Base-by-base conservation (phyloP, 805 yeast genomes). In the Pichia membranifaciens region DNA sequence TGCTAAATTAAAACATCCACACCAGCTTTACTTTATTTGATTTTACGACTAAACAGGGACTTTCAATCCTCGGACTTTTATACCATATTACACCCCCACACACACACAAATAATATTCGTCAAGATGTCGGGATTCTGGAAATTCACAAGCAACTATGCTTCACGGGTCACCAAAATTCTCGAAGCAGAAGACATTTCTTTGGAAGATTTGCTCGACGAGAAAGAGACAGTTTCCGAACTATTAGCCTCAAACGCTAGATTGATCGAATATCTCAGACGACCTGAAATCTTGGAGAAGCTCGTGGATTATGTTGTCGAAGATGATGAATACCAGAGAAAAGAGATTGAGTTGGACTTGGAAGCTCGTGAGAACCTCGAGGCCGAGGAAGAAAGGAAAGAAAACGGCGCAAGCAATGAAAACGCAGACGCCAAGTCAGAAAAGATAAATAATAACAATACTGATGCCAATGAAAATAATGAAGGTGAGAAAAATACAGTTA, bases 201-300 rank as follows among this genome's bases (percentile, higher is more conserved):
- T 81, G 50, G 79, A 76, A 40, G 84, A 82, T 41, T 65, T 87
- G 39, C 68, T 87, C 51, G 89, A 84, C 59, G 91, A 86, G 55
- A 84, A 79, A 40, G 90, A 84, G 49, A 65, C 87, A 25, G 70
- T 85, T 23, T 85, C 85, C 49, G 93, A 87, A 60, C 68, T 87
- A 33, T 67, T 83, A 52, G 78, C 84, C 20, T 81, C 88, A 17
- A 85, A 85, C 62, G 74, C 82, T 39, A 83, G 84, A 59, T 73
- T 93, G 43, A 72, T 90, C 35, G 93, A 88, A 57, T 82, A 82
- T 57, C 70, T 93, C 47, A 75, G 91, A 52, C 87, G 86, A 59
- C 89, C 93, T 15, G 85, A 81, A 45, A 79, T 87, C 15, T 64
- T 91, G 50, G 74, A 72, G 44, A 78, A 79, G 48, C 73, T 91